phyloP scores from a whole-genome alignment of 2,329 filamentous ascomycete genomes.

The Monilinia fructicola region DNA sequence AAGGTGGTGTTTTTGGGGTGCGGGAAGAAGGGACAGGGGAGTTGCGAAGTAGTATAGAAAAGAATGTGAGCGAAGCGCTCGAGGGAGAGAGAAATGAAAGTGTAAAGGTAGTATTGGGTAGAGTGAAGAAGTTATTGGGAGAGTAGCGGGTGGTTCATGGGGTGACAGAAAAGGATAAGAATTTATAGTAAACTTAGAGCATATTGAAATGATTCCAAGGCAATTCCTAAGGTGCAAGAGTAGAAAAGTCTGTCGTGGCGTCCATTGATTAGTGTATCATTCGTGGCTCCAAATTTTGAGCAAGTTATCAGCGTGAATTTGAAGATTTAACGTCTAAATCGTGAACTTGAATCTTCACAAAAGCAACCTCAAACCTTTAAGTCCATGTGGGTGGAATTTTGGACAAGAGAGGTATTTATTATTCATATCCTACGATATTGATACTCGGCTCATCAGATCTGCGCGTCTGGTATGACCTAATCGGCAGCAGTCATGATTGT shows the following conservation, averaged over 20 bases:
- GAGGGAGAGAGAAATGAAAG: constrained; percentile 37
- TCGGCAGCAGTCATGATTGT: too few species aligned
- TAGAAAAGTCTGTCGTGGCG: neutral
- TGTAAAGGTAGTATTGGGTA: constrained; percentile 35
- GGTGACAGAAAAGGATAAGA: too few species aligned
- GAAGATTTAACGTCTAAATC: too few species aligned
- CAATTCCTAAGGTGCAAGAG: neutral
- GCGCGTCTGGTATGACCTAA: too few species aligned
- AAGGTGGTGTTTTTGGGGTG: constrained; percentile 37
- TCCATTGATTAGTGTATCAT: too few species aligned
- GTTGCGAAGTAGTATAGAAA: constrained; percentile 32
- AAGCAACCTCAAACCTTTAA: neutral
- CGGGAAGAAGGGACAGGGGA: constrained; percentile 31
- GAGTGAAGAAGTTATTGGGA: constrained; percentile 32
- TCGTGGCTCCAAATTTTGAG: too few species aligned
- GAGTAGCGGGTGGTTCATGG: neutral
- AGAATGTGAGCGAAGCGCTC: constrained; percentile 29
- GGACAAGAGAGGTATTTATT: neutral
- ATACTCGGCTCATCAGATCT: neutral
- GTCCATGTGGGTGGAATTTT: neutral
- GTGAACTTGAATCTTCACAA: too few species aligned
- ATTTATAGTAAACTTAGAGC: neutral
- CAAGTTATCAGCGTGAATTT: too few species aligned
- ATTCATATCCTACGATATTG: neutral
- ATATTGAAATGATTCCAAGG: neutral